Evolutionary conservation across 495 filamentous ascomycete species (phyloP).

Genomic region (Clohesyomyces aquaticus): DNA sequence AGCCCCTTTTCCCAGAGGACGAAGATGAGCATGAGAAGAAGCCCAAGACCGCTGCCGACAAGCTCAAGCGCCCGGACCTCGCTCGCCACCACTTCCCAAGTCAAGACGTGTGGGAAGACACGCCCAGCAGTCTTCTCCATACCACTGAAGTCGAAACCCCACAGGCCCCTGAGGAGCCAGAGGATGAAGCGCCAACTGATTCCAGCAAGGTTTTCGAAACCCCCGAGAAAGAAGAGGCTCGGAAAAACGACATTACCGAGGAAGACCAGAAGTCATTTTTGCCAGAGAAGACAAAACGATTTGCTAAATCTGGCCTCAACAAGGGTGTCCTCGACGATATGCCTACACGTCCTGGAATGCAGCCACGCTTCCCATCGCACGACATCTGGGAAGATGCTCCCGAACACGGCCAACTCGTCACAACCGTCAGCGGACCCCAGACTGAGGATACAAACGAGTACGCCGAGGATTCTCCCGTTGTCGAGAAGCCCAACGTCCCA

Average conservation of each 20-base stretch:
- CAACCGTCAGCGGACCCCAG: slow-evolving; percentile 74
- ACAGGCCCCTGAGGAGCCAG: slow-evolving; percentile 57
- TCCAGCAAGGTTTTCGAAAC: slow-evolving; percentile 54
- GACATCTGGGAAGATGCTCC: slow-evolving; percentile 98
- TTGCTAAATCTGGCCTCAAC: slow-evolving; percentile 51
- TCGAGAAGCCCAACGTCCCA: slow-evolving; percentile 19
- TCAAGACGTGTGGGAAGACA: slow-evolving; percentile 96
- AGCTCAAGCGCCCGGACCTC: slow-evolving; percentile 65
- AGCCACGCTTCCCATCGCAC: slow-evolving; percentile 84
- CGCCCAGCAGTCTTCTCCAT: slow-evolving; percentile 81
- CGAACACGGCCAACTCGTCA: slow-evolving; percentile 76
- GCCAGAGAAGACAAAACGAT: slow-evolving; percentile 39
- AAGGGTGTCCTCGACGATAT: slow-evolving; percentile 50
- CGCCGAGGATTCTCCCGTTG: slow-evolving; percentile 29
- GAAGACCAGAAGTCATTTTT: slow-evolving; percentile 53
- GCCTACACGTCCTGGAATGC: slow-evolving; percentile 53
- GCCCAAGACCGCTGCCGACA: slow-evolving; percentile 61
- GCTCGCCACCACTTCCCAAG: slow-evolving; percentile 82
- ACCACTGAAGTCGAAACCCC: slow-evolving; percentile 85
- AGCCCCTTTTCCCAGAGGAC: slow-evolving; percentile 91
- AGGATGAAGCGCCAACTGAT: slow-evolving; percentile 3
- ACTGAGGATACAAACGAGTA: slow-evolving; percentile 43
- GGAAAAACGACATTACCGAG: slow-evolving; percentile 51
- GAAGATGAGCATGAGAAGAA: slow-evolving; percentile 59
- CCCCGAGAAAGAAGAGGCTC: slow-evolving; percentile 59